Evolutionary conservation across 306 rosid species (phyloP).

Genomic region (Begonia masoniana): DNA sequence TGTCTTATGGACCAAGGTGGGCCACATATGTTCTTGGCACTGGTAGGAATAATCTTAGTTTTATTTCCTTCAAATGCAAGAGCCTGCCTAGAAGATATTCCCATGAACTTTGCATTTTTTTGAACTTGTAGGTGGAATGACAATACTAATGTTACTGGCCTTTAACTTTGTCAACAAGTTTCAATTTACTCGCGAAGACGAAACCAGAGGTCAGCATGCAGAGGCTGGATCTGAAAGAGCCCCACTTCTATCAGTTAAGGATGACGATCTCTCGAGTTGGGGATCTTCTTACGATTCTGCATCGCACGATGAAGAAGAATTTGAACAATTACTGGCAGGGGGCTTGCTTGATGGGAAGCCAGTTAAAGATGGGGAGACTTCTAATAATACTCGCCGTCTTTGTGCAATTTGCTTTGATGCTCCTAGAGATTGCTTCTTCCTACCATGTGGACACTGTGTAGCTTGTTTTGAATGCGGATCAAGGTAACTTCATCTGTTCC

Average conservation of each 20-base stretch:
- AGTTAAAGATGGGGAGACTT: conserved; percentile 41
- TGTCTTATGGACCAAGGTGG: conserved; percentile 88
- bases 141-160: conserved; percentile 37
- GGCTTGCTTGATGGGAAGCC: conserved; percentile 32
- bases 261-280: conserved; percentile 73
- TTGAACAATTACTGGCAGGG: conserved; percentile 25
- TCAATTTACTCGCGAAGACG: conserved; percentile 26
- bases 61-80: not conserved
- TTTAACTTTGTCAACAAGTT: conserved; percentile 38
- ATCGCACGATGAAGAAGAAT: conserved; percentile 55
- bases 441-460: conserved; percentile 82
- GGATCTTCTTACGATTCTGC: conserved; percentile 70
- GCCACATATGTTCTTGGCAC: conserved; percentile 51
- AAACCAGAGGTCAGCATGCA: conserved; percentile 12
- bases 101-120: conserved; percentile 1
- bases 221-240: conserved; percentile 29
- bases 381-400: conserved; percentile 65
- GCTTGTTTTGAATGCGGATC: conserved; percentile 73
- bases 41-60: conserved; percentile 23
- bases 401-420: conserved; percentile 91
- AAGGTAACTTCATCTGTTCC: conserved; percentile 24
- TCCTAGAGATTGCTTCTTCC: conserved; percentile 83
- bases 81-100: no score
- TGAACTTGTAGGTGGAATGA: conserved; percentile 43
- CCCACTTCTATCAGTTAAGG: conserved; percentile 48